A percentile compares a stretch with the other conserved stretches of the same genome.
These are phyloP conservation scores for Heterobasidion occidentale DNA, from an alignment of 1,284 basidiomycete genomes.

Conservation along the genomic window DNA sequence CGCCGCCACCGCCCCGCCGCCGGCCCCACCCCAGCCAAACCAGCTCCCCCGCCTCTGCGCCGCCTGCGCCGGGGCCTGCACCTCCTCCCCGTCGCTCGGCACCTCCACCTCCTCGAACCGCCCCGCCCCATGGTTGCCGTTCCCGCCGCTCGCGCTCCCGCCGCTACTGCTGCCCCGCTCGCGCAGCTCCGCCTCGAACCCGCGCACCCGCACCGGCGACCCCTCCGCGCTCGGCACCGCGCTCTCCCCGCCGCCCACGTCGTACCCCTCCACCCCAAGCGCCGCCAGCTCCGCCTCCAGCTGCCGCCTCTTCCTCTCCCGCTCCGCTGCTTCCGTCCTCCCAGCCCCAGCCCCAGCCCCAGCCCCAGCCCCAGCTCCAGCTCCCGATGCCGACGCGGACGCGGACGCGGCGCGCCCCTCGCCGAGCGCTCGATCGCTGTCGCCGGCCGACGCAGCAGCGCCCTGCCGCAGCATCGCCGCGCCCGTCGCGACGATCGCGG, in stretches of 20 bases:
- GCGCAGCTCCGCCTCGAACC: slow-evolving; percentile 31
- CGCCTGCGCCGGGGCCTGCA: slow-evolving; percentile 18
- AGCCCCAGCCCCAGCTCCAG: too few relatives aligned
- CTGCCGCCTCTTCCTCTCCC: slow-evolving; percentile 37
- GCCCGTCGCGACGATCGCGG: slow-evolving; percentile 58
- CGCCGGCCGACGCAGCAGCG: slow-evolving; percentile 9
- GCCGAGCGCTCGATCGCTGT: slow-evolving; percentile 9
- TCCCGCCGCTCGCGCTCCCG: slow-evolving; percentile 14
- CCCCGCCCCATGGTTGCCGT: slow-evolving; percentile 21
- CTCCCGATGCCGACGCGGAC: slow-evolving; percentile 14
- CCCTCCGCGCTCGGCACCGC: slow-evolving; percentile 10
- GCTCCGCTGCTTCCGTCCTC: slow-evolving; percentile 19
- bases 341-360: too few relatives aligned
- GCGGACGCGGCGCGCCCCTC: slow-evolving; percentile 7
- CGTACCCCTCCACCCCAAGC: slow-evolving; percentile 23
- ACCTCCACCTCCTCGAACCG: slow-evolving; percentile 59
- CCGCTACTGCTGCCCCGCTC: slow-evolving; percentile 30
- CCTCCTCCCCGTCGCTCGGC: slow-evolving; percentile 57
- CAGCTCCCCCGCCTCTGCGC: slow-evolving; percentile 28
- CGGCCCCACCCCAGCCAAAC: slow-evolving; percentile 35
- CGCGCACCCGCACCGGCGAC: slow-evolving; percentile 19
- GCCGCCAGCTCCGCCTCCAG: slow-evolving; percentile 52
- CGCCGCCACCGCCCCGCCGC: slow-evolving; percentile 5
- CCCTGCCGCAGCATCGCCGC: slow-evolving; percentile 47
- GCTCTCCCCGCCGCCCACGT: slow-evolving; percentile 16